A percentile compares a stretch with the other conserved stretches of the same genome.
Conservation (phyloP, 2,329 filamentous ascomycete genomes). For the Curvularia sp. region DNA sequence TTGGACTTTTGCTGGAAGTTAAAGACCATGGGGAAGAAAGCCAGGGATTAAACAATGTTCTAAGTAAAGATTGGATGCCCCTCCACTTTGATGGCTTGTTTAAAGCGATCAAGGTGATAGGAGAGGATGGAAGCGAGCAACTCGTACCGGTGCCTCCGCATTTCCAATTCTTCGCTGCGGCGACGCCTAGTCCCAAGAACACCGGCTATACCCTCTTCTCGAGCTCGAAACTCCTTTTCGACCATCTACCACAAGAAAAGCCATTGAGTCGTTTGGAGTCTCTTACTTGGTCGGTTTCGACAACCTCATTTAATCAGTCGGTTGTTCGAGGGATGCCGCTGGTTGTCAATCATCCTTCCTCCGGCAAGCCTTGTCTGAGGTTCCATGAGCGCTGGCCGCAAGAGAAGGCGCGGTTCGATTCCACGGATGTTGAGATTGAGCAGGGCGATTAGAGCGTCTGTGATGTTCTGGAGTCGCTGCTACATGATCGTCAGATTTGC, state of each 20-base stretch:
- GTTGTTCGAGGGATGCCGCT: conserved; percentile 56
- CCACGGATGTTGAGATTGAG: conserved; percentile 57
- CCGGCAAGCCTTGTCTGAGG: conserved; percentile 58
- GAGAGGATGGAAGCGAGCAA: conserved; percentile 35
- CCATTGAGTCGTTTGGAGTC: conserved; percentile 48
- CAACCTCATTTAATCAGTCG: conserved; percentile 57
- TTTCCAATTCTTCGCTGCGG: conserved; percentile 62
- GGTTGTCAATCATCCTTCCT: conserved; percentile 56
- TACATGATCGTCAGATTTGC: conserved; percentile 61
- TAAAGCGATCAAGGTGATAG: conserved; percentile 57
- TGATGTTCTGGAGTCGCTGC: conserved; percentile 52
- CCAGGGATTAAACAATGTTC: conserved; percentile 60
- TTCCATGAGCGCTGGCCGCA: conserved; percentile 65
- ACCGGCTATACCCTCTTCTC: conserved; percentile 65
- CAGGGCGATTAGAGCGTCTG: conserved; percentile 48
- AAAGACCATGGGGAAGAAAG: conserved; percentile 63
- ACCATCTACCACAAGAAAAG: conserved; percentile 53
- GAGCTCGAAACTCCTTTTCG: conserved; percentile 59
- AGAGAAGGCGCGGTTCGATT: conserved; percentile 60
- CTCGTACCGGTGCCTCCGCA: conserved; percentile 37
- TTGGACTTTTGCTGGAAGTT: conserved; percentile 67
- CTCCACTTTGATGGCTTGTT: conserved; percentile 67
- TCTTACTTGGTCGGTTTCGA: conserved; percentile 60
- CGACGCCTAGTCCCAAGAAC: conserved; percentile 57
- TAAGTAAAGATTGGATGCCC: conserved; percentile 61